Base-by-base conservation (phyloP, 768 basidiomycete species). In the Boletus rufocinnamomeus region DNA sequence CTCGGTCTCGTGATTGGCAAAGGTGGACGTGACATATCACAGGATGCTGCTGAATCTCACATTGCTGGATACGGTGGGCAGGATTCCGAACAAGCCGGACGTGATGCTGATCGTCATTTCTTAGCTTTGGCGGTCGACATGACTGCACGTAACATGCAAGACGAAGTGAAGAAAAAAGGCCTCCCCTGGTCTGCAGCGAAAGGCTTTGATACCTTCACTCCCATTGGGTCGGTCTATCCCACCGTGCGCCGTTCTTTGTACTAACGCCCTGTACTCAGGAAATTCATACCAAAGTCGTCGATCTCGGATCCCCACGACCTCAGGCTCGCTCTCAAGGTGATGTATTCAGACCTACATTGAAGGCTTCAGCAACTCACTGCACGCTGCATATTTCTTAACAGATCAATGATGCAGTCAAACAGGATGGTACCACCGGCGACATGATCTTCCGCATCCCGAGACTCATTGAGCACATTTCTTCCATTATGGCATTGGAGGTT, bases 171-270 rank as follows among this genome's bases (percentile, higher is more conserved):
- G 78, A 91, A 89, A 68, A 87, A 86, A 50, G 93, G 97, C 11
- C 81, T 98, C n/a, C 97, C 97, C 1, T 99, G 97, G 97, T 86
- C 88, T n/a, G 82, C 95, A 13, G 92, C 88, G 2, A 98, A 99
- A 74, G 96, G 96, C 2, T 97, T 98, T 64, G 96, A 99, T 72
- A 95, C 94, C 0, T 98, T 95, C 76, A 93, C 91, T 6, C 95
- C 95, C 2, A 82, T 96, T 62, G 88, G 94, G 93, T 92, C 67
- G 43, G 73, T 65, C 55, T 52, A 21, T 35, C 50, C 43, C 38
- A 43, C 17, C 2, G 0, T 27, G 3, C 34, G 2, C 13, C 37
- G 6, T 37, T 46, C 4, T 32, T 37, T 6, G 8, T 30, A n/a
- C 52, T 64, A 27, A 69, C 53, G 6, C 28, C 34, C 34, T 2